Percentiles rank a stretch among this genome's conserved stretches.
These are phyloP conservation scores for Leishmania braziliensis DNA, from an alignment of 208 protist genomes.

Conservation along the genomic window DNA sequence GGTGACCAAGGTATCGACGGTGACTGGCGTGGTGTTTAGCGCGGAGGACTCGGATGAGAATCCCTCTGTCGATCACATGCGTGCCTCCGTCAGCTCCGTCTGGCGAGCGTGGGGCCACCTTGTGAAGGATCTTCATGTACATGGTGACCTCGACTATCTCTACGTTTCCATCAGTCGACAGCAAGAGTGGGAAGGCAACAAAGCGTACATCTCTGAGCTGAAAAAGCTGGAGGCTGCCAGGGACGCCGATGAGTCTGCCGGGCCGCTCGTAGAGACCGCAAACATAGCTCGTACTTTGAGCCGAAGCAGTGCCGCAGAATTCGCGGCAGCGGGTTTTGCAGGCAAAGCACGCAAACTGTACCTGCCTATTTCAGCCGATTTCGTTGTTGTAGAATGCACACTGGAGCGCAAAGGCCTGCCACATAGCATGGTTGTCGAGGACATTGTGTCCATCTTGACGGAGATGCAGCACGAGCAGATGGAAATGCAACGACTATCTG, in stretches of 20 bases:
- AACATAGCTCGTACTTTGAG: constrained; percentile 11
- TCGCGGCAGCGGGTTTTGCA: background rate
- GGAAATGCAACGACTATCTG: constrained; percentile 68
- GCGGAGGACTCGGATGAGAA: constrained; percentile 35
- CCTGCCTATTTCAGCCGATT: constrained; percentile 66
- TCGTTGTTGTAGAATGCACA: constrained; percentile 80
- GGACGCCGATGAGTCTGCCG: background rate
- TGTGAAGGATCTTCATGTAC: constrained; percentile 84
- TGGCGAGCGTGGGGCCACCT: constrained; percentile 88
- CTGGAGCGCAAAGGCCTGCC: constrained; percentile 83
- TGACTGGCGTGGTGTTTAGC: constrained; percentile 56
- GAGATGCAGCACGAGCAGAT: constrained; percentile 74
- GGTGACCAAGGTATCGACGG: constrained; percentile 45
- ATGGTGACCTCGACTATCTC: constrained; percentile 82
- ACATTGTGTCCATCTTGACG: constrained; percentile 67
- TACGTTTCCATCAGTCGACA: constrained; percentile 72
- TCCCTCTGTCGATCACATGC: constrained; percentile 39
- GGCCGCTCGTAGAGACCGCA: background rate
- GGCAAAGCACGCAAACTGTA: constrained; percentile 26
- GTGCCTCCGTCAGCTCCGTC: constrained; percentile 63
- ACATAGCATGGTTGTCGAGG: constrained; percentile 84
- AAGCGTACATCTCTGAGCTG: constrained; percentile 54
- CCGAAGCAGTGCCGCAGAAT: background rate
- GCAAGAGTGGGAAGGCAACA: constrained; percentile 54
- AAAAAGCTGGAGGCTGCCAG: constrained; percentile 38